phyloP scores from a whole-genome alignment of 441 rosid genomes.

The Pelargonium citronellum region DNA sequence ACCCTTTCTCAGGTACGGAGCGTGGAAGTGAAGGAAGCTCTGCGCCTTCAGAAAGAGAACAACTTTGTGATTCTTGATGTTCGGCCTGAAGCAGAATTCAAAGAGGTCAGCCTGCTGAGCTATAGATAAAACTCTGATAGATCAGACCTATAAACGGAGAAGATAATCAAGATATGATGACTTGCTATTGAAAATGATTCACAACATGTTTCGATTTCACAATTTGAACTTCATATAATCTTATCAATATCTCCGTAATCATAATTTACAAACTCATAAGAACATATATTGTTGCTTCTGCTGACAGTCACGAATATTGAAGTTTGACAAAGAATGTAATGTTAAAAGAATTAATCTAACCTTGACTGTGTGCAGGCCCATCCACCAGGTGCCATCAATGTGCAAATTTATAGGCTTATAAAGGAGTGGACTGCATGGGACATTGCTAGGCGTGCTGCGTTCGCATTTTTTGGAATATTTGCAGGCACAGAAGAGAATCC shows the following conservation, averaged over 20 bases:
- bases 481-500: slow-evolving; percentile 96
- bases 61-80: slow-evolving; percentile 93
- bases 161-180: background rate
- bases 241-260: background rate
- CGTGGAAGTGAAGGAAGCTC: slow-evolving; percentile 87
- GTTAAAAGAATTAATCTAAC: slow-evolving; percentile 1
- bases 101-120: slow-evolving; percentile 43
- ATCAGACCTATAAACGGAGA: background rate
- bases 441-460: slow-evolving; percentile 75
- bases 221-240: background rate
- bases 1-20: slow-evolving; percentile 57
- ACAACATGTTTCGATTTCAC: slow-evolving; percentile 1
- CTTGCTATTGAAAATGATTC: background rate
- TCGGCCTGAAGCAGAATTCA: slow-evolving; percentile 84
- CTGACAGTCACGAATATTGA: background rate
- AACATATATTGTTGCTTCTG: background rate
- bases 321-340: background rate
- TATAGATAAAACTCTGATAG: background rate
- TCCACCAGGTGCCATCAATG: slow-evolving; percentile 76
- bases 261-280: background rate
- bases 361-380: slow-evolving; percentile 41
- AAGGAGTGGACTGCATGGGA: slow-evolving; percentile 94
- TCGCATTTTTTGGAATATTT: slow-evolving; percentile 94
- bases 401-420: slow-evolving; percentile 84
- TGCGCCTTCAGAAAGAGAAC: slow-evolving; percentile 80